Base-by-base conservation (phyloP, 805 yeast genomes). In the Lipomyces yamanashiensis region DNA sequence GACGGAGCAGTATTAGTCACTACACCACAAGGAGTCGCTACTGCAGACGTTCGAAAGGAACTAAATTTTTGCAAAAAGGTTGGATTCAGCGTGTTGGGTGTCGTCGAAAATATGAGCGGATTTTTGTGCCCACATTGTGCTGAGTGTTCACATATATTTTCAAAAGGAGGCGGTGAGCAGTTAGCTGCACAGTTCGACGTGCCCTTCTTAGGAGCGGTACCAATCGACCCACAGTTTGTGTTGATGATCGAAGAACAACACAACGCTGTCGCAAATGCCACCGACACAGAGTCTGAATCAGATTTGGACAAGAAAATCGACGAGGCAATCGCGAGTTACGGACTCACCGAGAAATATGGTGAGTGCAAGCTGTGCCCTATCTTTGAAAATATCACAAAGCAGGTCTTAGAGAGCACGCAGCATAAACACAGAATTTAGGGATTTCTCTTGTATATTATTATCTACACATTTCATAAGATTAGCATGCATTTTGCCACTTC, bases 1-100 rank as follows among this genome's bases (percentile, higher is more conserved):
- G 97, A 91, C 71, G 98, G 98, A 0, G 97, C 97, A 0, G 87
- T 95, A 0, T 84, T 95, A 1, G 99, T 95, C 7, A 95, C 99
- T 0, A 95, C 99, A 0, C 99, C 99, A 0, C 99, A 95, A 73
- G 84, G 85, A 67, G 93, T 95, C 6, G 92, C 98, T 4, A 86
- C 95, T 3, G 92, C 95, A 10, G 99, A 95, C 76, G 99, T 95
- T 7, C 85, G 88, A 59, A 95, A 95, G 73, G 99, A 95, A 78
- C 86, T 95, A 58, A 91, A 90, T 72, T 95, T 93, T 73, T 95
- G 99, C 76, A 81, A 80, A 48, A 93, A 93, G 74, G 98, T 93
- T 41, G 86, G 86, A 60, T 85, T 95, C 70, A 80, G 82, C 33
- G 83, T 93, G 0, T 74, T 95, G 60, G 99, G 99, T 0, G 84